phyloP scores from a whole-genome alignment of 2,329 filamentous ascomycete genomes.

The Colletotrichum sp. region DNA sequence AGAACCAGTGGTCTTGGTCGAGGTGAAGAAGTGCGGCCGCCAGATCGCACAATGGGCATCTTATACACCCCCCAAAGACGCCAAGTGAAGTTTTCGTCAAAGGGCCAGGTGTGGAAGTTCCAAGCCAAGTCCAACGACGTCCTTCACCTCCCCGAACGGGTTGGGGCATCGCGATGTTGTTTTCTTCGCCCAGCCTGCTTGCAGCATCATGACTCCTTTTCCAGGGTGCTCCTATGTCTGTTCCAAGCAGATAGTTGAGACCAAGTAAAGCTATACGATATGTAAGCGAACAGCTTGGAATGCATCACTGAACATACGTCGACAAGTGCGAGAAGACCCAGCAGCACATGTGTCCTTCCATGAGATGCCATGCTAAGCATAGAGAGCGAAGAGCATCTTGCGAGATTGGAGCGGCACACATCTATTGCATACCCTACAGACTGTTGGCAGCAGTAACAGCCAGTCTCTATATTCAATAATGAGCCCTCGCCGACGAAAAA shows the following conservation, averaged over 20 bases:
- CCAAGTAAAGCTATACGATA: neutral
- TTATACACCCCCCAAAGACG: neutral
- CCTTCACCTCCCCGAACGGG: neutral
- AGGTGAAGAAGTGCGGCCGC: neutral
- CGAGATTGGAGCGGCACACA: neutral
- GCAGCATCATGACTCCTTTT: neutral
- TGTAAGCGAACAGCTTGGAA: neutral
- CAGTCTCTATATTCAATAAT: neutral
- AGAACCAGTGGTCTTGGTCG: neutral
- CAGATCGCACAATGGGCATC: neutral
- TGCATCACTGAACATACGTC: neutral
- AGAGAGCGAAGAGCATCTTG: neutral
- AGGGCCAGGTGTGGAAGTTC: neutral
- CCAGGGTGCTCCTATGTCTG: neutral
- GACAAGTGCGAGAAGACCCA: neutral
- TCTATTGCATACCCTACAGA: neutral
- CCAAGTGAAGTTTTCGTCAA: neutral
- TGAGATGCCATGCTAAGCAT: neutral
- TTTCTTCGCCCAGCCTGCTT: neutral
- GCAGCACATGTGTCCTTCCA: neutral
- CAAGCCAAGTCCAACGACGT: neutral
- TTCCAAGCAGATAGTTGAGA: neutral
- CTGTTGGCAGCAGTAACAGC: neutral
- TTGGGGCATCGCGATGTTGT: neutral
- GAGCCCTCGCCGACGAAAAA: neutral